Conservation (phyloP, 257 asterid genomes). For the Phtheirospermum japonicum region DNA sequence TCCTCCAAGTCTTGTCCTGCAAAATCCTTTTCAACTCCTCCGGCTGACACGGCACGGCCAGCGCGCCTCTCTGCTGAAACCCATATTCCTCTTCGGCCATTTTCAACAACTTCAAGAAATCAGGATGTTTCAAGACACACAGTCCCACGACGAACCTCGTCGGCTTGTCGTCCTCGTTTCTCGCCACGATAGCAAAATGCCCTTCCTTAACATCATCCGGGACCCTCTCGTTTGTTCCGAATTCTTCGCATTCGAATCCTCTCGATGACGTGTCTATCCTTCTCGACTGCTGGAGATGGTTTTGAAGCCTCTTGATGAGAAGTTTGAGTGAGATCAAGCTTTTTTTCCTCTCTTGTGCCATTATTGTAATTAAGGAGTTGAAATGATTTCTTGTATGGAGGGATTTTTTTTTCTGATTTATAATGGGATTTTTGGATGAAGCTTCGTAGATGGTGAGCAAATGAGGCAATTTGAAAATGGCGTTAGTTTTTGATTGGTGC, state of each 20-base stretch:
- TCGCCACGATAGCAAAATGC: conserved; percentile 36
- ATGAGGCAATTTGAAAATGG: conserved; percentile 12
- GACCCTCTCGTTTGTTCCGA: conserved; percentile 3
- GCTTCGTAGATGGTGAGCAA: conserved; percentile 45
- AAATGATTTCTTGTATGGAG: conserved; percentile 6
- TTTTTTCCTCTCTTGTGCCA: conserved; percentile 25
- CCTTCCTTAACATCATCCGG: conserved; percentile 43
- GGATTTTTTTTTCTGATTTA: conserved; percentile 30
- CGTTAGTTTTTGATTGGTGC: conserved; percentile 29
- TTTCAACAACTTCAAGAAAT: conserved; percentile 35
- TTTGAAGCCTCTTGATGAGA: conserved; percentile 30
- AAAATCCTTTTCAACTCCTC: conserved; percentile 35
- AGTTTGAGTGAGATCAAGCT: conserved; percentile 22
- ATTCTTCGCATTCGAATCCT: conserved; percentile 12
- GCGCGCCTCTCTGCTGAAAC: conserved; percentile 32
- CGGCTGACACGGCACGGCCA: conserved; percentile 36
- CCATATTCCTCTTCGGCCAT: conserved; percentile 38
- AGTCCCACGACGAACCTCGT: conserved; percentile 36
- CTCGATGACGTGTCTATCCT: background rate
- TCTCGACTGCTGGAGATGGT: conserved; percentile 30
- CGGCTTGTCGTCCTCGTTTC: conserved; percentile 25
- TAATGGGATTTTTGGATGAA: conserved; percentile 25
- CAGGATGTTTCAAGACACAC: conserved; percentile 35
- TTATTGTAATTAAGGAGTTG: background rate
- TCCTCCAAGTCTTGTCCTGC: conserved; percentile 24